Evolutionary conservation across 2,329 filamentous ascomycete genomes (phyloP).

Genomic region (Saccharata proteae): DNA sequence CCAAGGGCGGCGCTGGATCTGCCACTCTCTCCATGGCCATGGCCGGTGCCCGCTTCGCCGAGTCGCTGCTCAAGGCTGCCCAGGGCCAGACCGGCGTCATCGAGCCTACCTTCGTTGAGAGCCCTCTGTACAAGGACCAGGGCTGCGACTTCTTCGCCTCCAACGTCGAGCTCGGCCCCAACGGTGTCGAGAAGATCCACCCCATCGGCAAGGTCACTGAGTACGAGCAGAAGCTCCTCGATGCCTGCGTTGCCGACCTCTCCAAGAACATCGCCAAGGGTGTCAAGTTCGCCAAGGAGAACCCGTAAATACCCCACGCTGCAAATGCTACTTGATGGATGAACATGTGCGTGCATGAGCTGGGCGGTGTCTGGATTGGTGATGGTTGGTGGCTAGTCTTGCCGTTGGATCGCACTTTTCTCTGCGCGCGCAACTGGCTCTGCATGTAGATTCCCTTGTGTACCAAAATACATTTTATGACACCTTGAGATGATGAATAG

Average conservation of each 20-base stretch:
- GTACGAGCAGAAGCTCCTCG: slow-evolving; percentile 80
- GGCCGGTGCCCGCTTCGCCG: slow-evolving; percentile 89
- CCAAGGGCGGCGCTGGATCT: slow-evolving; percentile 83
- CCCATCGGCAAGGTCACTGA: slow-evolving; percentile 74
- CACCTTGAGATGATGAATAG: no score
- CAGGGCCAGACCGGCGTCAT: slow-evolving; percentile 87
- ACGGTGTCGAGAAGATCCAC: slow-evolving; percentile 89
- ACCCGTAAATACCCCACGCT: no score
- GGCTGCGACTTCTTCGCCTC: slow-evolving; percentile 95
- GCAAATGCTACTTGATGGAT: no score
- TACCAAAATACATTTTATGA: no score
- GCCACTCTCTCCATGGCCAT: slow-evolving; percentile 92
- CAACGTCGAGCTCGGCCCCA: slow-evolving; percentile 88
- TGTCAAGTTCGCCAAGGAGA: slow-evolving; percentile 52
- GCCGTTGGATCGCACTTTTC: no score
- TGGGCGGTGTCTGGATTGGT: no score
- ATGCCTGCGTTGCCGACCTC: slow-evolving; percentile 71
- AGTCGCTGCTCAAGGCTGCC: slow-evolving; percentile 79
- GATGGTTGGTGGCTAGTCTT: no score
- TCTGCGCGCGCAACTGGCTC: no score
- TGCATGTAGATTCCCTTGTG: no score
- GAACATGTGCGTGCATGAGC: no score
- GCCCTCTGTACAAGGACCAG: slow-evolving; percentile 95
- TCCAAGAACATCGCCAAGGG: slow-evolving; percentile 95
- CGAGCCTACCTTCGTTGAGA: slow-evolving; percentile 94